Conservation (phyloP, 2,329 filamentous ascomycete species). For the Fusarium sp. region DNA sequence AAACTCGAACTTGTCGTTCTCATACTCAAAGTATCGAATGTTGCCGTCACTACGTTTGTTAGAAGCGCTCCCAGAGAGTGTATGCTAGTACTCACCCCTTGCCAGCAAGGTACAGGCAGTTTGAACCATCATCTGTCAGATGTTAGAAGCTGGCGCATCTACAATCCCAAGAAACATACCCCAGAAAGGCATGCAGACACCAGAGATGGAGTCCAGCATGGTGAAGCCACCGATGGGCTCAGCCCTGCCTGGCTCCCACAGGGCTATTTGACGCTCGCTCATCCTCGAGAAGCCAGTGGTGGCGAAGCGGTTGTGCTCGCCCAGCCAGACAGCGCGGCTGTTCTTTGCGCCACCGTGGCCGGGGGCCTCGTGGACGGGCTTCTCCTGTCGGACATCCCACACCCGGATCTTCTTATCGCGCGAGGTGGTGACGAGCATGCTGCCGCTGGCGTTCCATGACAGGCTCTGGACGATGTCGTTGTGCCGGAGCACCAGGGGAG, state of each 20-base stretch:
- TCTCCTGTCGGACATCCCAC: conserved; percentile 97
- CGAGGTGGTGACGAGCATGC: conserved; percentile 89
- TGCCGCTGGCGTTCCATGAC: conserved; percentile 93
- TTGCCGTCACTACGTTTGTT: conserved; percentile 83
- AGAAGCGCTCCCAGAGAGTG: neutral
- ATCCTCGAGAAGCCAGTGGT: conserved; percentile 98
- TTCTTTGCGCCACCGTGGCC: conserved; percentile 97
- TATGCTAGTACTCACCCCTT: conserved; percentile 79
- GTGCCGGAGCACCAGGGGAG: conserved; percentile 83
- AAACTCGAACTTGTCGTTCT: conserved; percentile 98
- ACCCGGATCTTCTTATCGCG: conserved; percentile 98
- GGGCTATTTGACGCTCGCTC: conserved; percentile 95
- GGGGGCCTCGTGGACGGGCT: conserved; percentile 82
- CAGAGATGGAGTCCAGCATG: conserved; percentile 93
- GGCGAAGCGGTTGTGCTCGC: conserved; percentile 94
- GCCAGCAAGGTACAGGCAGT: conserved; percentile 94
- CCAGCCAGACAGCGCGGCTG: conserved; percentile 96
- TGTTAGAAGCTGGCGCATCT: conserved; percentile 38
- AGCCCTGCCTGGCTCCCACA: conserved; percentile 91
- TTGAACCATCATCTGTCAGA: conserved; percentile 83
- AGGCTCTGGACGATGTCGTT: conserved; percentile 94
- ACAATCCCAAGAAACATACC: conserved; percentile 59
- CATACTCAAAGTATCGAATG: conserved; percentile 98
- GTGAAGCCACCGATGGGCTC: conserved; percentile 92
- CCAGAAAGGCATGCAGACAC: conserved; percentile 99